Evolutionary conservation across 1,284 basidiomycete species (phyloP), one percentile per base, ranked within the genome.

Genomic region (Ceratobasidium sp.): DNA sequence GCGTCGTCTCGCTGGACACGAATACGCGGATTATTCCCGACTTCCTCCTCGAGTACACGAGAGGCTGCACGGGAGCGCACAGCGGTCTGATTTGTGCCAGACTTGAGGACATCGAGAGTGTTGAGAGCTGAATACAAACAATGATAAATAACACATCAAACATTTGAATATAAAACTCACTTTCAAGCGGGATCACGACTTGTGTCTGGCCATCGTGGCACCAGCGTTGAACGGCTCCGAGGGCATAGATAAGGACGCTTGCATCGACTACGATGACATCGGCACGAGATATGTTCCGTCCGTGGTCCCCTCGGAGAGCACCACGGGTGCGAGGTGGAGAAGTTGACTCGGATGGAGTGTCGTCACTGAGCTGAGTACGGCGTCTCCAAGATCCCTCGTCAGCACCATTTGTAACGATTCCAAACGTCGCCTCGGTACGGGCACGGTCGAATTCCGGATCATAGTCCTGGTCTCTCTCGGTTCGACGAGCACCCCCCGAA

Each of bases 91-190:
- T 84, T 89, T 0, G 87, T 87, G 1, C 94, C 94, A 77, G 96
- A 96, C 83, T 97, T 97, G 74, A 96, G 86, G 4, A 96, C 81
- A 77, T 97, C 94, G n/a, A 97, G 85, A 0, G 94, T 96, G 76
- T 93, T 94, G 34, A 96, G 84, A 4, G 91, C 94, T 94, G 76
- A 22, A 34, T 68, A 71, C 56, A 62, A 22, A 47, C 17, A 65
- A 22, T 69, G 12, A 40, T 50, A 29, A 45, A 49, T 54, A n/a
- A 64, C 47, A 38, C 17, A 12, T 8, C 15, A 35, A 40, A 47
- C 3, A 31, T 32, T 3, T 22, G 47, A 49, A n/a, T n/a, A n/a
- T n/a, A 62, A 45, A 13, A 81, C 85, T 69, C 74, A 94, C 93
- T 91, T 85, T 96, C 94, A 25, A 93, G 84, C 1, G 94, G 94